Evolutionary conservation across 176 grass and related monocot species (phyloP).

Genomic region (Dactylis glomerata): DNA sequence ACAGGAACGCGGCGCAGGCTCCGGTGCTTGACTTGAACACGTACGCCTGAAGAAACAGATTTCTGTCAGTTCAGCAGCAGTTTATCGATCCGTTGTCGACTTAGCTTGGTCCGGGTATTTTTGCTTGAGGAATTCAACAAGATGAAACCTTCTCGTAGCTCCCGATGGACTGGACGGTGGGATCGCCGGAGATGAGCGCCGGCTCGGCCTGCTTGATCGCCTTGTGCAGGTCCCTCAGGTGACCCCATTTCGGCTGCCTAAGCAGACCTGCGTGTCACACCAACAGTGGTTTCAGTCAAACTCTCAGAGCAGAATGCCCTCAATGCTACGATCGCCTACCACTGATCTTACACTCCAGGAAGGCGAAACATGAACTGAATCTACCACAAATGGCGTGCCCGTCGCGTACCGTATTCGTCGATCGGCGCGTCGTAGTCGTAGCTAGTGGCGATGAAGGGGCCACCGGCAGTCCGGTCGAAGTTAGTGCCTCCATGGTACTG

Average conservation of each 20-base stretch:
- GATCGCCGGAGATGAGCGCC: constrained; percentile 64
- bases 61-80: too few relatives aligned
- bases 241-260: constrained; percentile 89
- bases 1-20: constrained; percentile 86
- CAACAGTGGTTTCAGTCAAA: background rate
- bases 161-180: constrained; percentile 58
- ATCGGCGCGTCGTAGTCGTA: constrained; percentile 96
- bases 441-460: constrained; percentile 95
- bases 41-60: constrained; percentile 49
- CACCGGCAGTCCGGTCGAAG: constrained; percentile 83
- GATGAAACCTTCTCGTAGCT: constrained; percentile 55
- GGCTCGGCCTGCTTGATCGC: constrained; percentile 94
- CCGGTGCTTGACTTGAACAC: constrained; percentile 67
- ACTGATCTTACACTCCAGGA: background rate
- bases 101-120: background rate
- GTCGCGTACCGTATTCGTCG: constrained; percentile 70
- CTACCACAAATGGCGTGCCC: too few relatives aligned
- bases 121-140: background rate
- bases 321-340: background rate
- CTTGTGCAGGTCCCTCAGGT: constrained; percentile 91
- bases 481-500: constrained; percentile 99
- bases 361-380: background rate
- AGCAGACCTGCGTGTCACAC: constrained; percentile 48
- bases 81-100: background rate
- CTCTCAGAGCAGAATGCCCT: background rate